Evolutionary conservation across 2,329 filamentous ascomycete genomes (phyloP), one percentile per base, ranked within the genome.

Genomic region (Penicillium decumbens): DNA sequence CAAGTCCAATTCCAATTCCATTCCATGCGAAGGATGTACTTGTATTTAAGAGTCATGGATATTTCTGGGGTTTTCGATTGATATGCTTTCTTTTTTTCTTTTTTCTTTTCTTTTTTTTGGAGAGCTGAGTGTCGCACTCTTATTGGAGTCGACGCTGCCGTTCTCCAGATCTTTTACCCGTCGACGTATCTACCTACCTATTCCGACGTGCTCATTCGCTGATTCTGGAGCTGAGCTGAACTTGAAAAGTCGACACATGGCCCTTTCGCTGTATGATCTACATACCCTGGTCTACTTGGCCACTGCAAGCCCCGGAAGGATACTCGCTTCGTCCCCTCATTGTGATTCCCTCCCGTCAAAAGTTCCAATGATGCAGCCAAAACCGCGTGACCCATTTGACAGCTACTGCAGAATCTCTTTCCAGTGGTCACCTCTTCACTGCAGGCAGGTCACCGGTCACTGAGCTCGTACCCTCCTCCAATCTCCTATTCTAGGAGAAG

Each of bases 161-260:
- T 51, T 50, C 54, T 54, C 49, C 49, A 53, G 45, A 57, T 50
- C 47, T 29, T 41, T 43, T 24, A 6, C 15, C 45, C 44, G 40
- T 47, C 30, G 20, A 47, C 45, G 13, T 35, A 15, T 25, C 24
- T n/a, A 47, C 45, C 13, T 28, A 15, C 18, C 24, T 6, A 20
- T 20, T 49, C 43, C 50, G 13, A 41, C 27, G 24, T 28, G 27
- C 33, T 53, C 47, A 55, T 55, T 55, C 42, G 53, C 37, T 28
- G 33, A 39, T 24, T 30, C 32, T 47, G 24, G 41, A 57, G 47
- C 48, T 51, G 54, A 57, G 50, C 53, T 56, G 53, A 56, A 43
- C 50, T 51, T 41, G 50, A 39, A 43, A 38, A 45, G 24, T 42
- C 35, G 42, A 49, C 46, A 51, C 41, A 45, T 46, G 50, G 50